Conservation (phyloP, 805 yeast species). For the Brettanomyces naardenensis region DNA sequence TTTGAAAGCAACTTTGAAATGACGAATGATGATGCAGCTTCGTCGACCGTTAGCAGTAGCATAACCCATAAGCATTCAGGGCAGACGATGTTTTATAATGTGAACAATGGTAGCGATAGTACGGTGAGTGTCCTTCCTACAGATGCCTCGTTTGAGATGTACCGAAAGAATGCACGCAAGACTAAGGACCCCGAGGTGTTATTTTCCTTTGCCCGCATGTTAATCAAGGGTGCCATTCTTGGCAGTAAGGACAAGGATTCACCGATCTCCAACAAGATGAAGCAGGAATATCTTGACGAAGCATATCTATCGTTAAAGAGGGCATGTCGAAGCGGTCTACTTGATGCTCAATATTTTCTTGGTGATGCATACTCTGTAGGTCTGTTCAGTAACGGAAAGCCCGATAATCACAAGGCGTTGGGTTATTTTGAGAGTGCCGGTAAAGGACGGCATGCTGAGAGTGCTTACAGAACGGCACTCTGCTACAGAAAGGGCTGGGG, state of each 20-base stretch:
- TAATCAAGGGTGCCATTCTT: slow-evolving; percentile 33
- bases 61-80: neutral
- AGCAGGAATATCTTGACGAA: slow-evolving; percentile 62
- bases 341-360: slow-evolving; percentile 85
- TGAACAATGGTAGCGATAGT: neutral
- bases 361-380: slow-evolving; percentile 90
- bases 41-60: neutral
- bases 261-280: slow-evolving; percentile 23
- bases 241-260: slow-evolving; percentile 7
- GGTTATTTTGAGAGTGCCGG: slow-evolving; percentile 80
- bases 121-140: slow-evolving; percentile 25
- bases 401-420: slow-evolving; percentile 73
- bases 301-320: slow-evolving; percentile 52
- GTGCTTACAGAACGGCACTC: slow-evolving; percentile 84
- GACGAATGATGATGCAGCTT: neutral
- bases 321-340: slow-evolving; percentile 28
- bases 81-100: neutral
- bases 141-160: slow-evolving; percentile 73
- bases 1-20: no score
- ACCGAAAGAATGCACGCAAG: slow-evolving; percentile 77
- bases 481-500: slow-evolving; percentile 95
- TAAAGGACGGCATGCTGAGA: slow-evolving; percentile 86
- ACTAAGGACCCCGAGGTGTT: slow-evolving; percentile 81
- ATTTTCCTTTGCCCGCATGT: slow-evolving; percentile 81
- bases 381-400: slow-evolving; percentile 54